Base-by-base conservation (phyloP, 2,329 filamentous ascomycete species). In the Chaetomium sp. region DNA sequence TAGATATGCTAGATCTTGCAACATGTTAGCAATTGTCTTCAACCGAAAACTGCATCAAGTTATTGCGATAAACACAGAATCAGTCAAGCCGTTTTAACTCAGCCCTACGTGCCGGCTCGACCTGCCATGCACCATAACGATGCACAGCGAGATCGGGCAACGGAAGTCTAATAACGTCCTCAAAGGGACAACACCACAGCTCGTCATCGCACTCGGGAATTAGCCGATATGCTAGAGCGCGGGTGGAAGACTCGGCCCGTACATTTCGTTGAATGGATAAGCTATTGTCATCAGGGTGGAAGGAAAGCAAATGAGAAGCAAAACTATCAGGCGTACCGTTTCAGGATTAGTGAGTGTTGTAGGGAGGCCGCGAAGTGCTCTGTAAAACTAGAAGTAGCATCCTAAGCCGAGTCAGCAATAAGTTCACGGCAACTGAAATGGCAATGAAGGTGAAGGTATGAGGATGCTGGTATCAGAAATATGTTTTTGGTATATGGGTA, bases 261-360 rank as follows among this genome's bases (percentile, higher is more conserved):
- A 79, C 76, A 78, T 70, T 76, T 87, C 79, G 82, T 85, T 80
- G 84, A 87, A 87, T 87, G 84, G 84, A 87, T 87, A 85, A 83
- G 83, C 84, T 84, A 69, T 78, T 77, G 73, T 82, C 79, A 82
- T 82, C 79, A 81, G 72, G 62, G 68, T 53, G 51, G 55, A 52
- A 48, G 36, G 40, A 48, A 49, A 14, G 9, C 60, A 53, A 42
- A 36, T 42, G 44, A 19, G 38, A 27, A 57, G 19, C 52, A 58
- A 38, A 33, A 34, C 35, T 14, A 58, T 55, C 60, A 40, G 40
- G 14, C 40, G 11, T 55, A 54, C 57, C 45, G 11, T 50, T 8
- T 6, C 12, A 9, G 37, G 8, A 12, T 40, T 40, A 12, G 8
- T 4, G 37, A 40, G 12, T 9, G 8, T 40, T 40, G 8, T 40